Evolutionary conservation across 2,329 filamentous ascomycete species (phyloP), one percentile per base, ranked within the genome.

Genomic region (Cladophialophora psammophila): DNA sequence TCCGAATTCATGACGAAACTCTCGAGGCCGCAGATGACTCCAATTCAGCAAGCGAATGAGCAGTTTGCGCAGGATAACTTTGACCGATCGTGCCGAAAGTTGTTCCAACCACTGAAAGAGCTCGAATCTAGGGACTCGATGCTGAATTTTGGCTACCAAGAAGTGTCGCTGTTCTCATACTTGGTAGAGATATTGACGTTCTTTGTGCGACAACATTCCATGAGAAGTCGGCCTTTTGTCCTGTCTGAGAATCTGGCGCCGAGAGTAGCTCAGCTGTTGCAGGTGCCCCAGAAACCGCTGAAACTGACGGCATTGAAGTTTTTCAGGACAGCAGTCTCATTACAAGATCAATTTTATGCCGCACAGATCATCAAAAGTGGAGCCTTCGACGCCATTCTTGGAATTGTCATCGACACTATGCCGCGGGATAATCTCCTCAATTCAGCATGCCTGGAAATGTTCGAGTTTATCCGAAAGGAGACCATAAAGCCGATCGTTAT

Each of bases 161-260:
- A 97, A 78, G 92, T 95, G 32, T 92, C 92, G n/a, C 86, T 98
- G 69, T 96, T 94, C 78, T 90, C 89, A 20, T 95, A 97, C 77
- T 83, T 99, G 59, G 91, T 97, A 63, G 95, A 99, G 76, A 92
- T 97, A 34, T 85, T 98, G 59, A 94, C 91, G 76, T 98, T 96
- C 81, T 97, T 97, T 78, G 89, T 97, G 71, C 89, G 94, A 48
- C 92, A 96, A 75, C 94, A 98, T 79, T 87, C 91, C 48, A 89
- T 92, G 74, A 89, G 93, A 73, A 94, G 91, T 81, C 95, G 96
- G 78, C 91, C 89, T 75, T 97, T 97, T 75, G 90, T 98, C 32
- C 83, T 96, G 69, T 87, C 87, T 10, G 88, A 97, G 78, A 89
- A 91, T 65, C 84, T 98, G 53, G 88, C 91, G 7, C 86, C 89